Evolutionary conservation across 2,329 filamentous ascomycete genomes (phyloP), one percentile per base, ranked within the genome.

Genomic region (Fusarium vanettenii): DNA sequence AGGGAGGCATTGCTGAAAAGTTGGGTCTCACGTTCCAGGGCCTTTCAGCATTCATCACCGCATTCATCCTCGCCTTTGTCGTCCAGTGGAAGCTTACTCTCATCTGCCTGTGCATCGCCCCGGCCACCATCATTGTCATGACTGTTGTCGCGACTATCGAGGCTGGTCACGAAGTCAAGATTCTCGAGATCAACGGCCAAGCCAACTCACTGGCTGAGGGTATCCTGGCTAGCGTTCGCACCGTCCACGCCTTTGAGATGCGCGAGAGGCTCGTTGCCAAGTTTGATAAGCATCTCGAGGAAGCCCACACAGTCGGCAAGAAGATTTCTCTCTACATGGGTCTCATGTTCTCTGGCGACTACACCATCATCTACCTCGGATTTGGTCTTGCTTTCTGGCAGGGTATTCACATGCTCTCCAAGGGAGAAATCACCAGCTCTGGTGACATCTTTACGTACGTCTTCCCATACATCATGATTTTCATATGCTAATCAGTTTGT

Each of bases 371-470:
- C 55, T 86, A 85, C 43, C 77, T 82, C 2, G 85, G 84, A 11
- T 85, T 85, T 55, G 84, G 81, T 2, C 79, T 87, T 7, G 83
- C 84, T 9, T 87, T 87, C 62, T 87, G 85, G 85, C 85, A 86
- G 66, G 85, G 85, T 10, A 76, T 86, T 39, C 78, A 76, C 31
- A 82, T 86, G 79, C 77, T 82, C 18, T 75, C 79, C 11, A 76
- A 75, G 1, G 84, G 84, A 14, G 82, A 85, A 63, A 83, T 87
- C 29, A 43, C 71, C 1, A 75, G 81, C 9, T 77, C 81, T 7
- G 85, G 85, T 13, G 78, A 80, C 13, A 83, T 86, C 31, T 84
- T 86, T 37, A 85, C 80, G 81, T 83, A 62, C 57, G 73, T 60
- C 2, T 14, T 41, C 10, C 11, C 16, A 16, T 5, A 6, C 5